Evolutionary conservation across 2,329 filamentous ascomycete genomes (phyloP).

Genomic region (Pleoardoris graminearum): DNA sequence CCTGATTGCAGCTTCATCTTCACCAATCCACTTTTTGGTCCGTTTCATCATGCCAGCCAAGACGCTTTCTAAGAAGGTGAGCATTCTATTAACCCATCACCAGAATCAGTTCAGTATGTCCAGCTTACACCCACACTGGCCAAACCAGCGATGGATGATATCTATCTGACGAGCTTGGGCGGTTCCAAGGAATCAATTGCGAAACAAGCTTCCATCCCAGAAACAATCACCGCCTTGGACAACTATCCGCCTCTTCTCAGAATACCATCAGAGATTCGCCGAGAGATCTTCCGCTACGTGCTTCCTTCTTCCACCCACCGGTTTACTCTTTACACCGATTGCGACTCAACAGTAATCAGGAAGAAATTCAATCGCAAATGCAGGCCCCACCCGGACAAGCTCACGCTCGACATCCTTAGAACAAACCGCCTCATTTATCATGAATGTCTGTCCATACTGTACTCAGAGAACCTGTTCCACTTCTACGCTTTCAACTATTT

Average conservation of each 20-base stretch:
- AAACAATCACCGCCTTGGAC: conserved; percentile 42
- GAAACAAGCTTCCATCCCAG: conserved; percentile 43
- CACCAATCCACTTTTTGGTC: not conserved
- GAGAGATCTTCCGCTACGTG: conserved; percentile 45
- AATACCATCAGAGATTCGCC: conserved; percentile 45
- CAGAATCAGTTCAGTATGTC: conserved; percentile 23
- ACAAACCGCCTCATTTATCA: conserved; percentile 45
- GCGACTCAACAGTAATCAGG: conserved; percentile 45
- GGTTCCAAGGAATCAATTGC: conserved; percentile 36
- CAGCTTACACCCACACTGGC: conserved; percentile 36
- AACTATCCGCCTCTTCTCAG: conserved; percentile 43
- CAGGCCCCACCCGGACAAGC: conserved; percentile 39
- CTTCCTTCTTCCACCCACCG: conserved; percentile 46
- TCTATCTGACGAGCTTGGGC: conserved; percentile 28
- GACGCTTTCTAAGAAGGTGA: conserved; percentile 42
- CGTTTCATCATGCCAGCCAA: conserved; percentile 37
- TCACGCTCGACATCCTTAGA: conserved; percentile 41
- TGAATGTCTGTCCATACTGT: conserved; percentile 45
- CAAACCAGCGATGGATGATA: conserved; percentile 28
- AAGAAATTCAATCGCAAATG: conserved; percentile 43
- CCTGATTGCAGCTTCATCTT: conserved; percentile 1
- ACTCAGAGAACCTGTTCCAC: conserved; percentile 46
- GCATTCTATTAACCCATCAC: conserved; percentile 12
- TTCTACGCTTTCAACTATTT: conserved; percentile 47
- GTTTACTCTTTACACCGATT: conserved; percentile 52